Conservation (phyloP, 2,329 filamentous ascomycete genomes). For the Scytalidium sp. region DNA sequence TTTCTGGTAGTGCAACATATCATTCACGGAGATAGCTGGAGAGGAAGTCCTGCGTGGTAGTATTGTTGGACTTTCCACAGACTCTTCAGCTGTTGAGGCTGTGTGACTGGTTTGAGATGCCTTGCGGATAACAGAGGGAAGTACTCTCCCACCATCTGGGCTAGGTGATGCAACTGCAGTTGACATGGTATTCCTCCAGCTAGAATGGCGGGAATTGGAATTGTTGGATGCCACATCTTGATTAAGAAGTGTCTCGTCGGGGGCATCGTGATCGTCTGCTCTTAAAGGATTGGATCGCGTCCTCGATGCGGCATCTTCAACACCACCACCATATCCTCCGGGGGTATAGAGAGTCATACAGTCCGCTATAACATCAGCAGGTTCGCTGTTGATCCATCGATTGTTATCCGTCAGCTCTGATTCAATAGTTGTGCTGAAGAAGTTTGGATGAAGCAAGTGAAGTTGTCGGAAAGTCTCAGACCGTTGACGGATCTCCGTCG, state of each 20-base stretch:
- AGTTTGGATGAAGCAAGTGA: conserved; percentile 80
- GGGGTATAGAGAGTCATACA: conserved; percentile 66
- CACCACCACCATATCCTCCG: conserved; percentile 13
- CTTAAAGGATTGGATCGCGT: conserved; percentile 10
- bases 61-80: conserved; percentile 60
- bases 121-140: conserved; percentile 36
- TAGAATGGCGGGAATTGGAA: conserved; percentile 32
- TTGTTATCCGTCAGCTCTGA: conserved; percentile 74
- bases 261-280: conserved; percentile 19
- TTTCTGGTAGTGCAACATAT: conserved; percentile 59
- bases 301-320: conserved; percentile 5
- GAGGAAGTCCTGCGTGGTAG: conserved; percentile 46
- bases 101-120: conserved; percentile 48
- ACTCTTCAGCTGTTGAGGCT: conserved; percentile 42
- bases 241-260: conserved; percentile 22
- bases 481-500: conserved; percentile 70
- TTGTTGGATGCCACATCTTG: conserved; percentile 14
- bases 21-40: conserved; percentile 47
- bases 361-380: conserved; percentile 75
- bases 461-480: conserved; percentile 72
- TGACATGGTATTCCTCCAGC: conserved; percentile 53
- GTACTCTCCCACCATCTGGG: conserved; percentile 34
- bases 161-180: conserved; percentile 32
- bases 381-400: conserved; percentile 76
- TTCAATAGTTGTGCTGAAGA: conserved; percentile 75